phyloP scores from a whole-genome alignment of 2,329 filamentous ascomycete genomes.

The Alternaria atra region DNA sequence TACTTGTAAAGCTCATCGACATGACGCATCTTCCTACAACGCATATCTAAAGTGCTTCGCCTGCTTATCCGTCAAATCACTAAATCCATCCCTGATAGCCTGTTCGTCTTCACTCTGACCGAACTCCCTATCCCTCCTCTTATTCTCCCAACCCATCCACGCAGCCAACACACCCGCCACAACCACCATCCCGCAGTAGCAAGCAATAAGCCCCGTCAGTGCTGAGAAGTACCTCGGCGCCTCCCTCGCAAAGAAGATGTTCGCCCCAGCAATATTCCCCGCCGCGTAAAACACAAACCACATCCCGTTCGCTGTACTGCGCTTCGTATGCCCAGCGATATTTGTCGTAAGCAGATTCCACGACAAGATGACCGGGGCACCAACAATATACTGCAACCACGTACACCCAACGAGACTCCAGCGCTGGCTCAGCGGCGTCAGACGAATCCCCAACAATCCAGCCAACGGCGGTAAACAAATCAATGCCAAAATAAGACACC shows the following conservation, averaged over 20 bases:
- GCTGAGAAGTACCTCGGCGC: conserved; percentile 57
- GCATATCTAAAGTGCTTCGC: conserved; percentile 48
- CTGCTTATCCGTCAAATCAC: conserved; percentile 46
- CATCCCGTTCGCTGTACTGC: conserved; percentile 59
- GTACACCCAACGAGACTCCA: conserved; percentile 62
- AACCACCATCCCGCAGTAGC: conserved; percentile 56
- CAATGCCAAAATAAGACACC: conserved; percentile 47
- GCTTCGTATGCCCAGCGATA: conserved; percentile 62
- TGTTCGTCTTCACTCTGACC: conserved; percentile 41
- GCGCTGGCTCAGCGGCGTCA: conserved; percentile 57
- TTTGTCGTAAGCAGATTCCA: conserved; percentile 60
- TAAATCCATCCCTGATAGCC: conserved; percentile 47
- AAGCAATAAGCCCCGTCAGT: conserved; percentile 54
- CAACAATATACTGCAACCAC: conserved; percentile 62
- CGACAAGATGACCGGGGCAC: conserved; percentile 60
- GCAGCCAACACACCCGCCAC: conserved; percentile 36
- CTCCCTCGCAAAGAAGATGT: conserved; percentile 58
- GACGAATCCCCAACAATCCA: conserved; percentile 61
- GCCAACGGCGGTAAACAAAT: conserved; percentile 59
- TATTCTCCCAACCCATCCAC: conserved; percentile 49
- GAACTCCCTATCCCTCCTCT: conserved; percentile 37
- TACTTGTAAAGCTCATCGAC: too few relatives aligned
- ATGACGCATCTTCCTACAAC: conserved; percentile 25
- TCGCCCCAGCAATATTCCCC: conserved; percentile 60
- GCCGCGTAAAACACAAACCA: conserved; percentile 61